Evolutionary conservation across 2,329 filamentous ascomycete genomes (phyloP), one percentile per base, ranked within the genome.

Genomic region (Ascochyta koolunga): DNA sequence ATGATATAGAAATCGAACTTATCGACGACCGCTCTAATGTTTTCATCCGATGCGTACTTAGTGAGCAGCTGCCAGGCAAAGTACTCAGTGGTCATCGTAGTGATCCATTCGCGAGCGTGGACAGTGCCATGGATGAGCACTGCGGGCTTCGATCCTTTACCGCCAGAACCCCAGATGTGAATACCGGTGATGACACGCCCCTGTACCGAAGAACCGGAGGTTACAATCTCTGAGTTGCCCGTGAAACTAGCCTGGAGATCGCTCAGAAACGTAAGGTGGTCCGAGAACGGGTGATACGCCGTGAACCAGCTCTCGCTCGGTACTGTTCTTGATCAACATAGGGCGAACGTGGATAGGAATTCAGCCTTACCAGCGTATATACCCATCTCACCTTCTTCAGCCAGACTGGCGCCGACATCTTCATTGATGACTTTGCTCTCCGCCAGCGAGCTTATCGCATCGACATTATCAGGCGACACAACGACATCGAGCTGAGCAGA

Each of bases 1-100:
- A 63, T 67, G 55, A 66, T 73, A 54, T 74, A 73, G 47, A 70
- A 73, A 46, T 74, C 71, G 42, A 69, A 74, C 40, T 72, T 74
- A 61, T 74, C 70, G 22, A 73, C 70, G 1, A 71, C 58, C 9
- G 69, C 59, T 52, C 68, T 73, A 35, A 74, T 59, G n/a, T 58
- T 64, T 3, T 70, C 55, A 47, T 75, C 64, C 7, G 66, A 63
- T 29, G 54, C 61, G 46, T 73, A 73, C 50, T 71, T 69, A 29
- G 70, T 74, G 10, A 75, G 62, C 5, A 75, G 60, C 31, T 73
- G 70, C 65, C 67, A 75, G 7, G 70, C 19, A 42, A 40, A 41
- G 19, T 43, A 63, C 60, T 65, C 62, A 5, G 56, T 65, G 2
- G 64, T 66, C 67, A 72, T 67, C 2, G 70, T 71, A 6, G 69